A percentile compares a stretch with the other conserved stretches of the same genome.
phyloP scores from a whole-genome alignment of 2,329 filamentous ascomycete species.

The Bimuria novae-zelandiae region DNA sequence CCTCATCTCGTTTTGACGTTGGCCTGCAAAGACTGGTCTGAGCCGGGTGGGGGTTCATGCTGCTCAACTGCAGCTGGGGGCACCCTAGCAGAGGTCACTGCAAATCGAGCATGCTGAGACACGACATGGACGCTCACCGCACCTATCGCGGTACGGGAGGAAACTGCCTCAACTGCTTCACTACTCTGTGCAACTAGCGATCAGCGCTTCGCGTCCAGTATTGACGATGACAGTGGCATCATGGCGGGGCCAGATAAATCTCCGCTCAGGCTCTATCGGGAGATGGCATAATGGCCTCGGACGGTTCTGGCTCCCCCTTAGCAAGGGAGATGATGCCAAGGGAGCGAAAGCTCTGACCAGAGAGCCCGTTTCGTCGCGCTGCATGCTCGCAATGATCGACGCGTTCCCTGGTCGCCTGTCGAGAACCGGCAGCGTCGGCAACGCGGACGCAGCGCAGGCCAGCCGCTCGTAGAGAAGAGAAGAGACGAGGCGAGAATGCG shows the following conservation, averaged over 20 bases:
- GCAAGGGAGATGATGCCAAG: constrained; percentile 10
- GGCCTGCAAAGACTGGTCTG: constrained; percentile 7
- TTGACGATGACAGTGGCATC: neutral
- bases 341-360: neutral
- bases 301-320: constrained; percentile 5
- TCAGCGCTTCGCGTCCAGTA: neutral
- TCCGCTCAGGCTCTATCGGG: constrained; percentile 7
- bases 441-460: constrained; percentile 9
- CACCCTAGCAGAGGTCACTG: constrained; percentile 8
- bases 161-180: no score
- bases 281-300: constrained; percentile 21
- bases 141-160: neutral
- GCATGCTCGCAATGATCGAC: constrained; percentile 19
- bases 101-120: constrained; percentile 20
- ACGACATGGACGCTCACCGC: constrained; percentile 14
- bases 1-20: constrained; percentile 15
- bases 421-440: constrained; percentile 1
- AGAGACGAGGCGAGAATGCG: neutral
- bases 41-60: constrained; percentile 5
- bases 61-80: constrained; percentile 10
- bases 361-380: constrained; percentile 19
- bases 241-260: constrained; percentile 3
- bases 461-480: constrained; percentile 7
- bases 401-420: constrained; percentile 9
- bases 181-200: neutral